These are phyloP conservation scores for Microbotryomycetes sp. DNA, from an alignment of 1,284 basidiomycete genomes.

Conservation along the genomic window DNA sequence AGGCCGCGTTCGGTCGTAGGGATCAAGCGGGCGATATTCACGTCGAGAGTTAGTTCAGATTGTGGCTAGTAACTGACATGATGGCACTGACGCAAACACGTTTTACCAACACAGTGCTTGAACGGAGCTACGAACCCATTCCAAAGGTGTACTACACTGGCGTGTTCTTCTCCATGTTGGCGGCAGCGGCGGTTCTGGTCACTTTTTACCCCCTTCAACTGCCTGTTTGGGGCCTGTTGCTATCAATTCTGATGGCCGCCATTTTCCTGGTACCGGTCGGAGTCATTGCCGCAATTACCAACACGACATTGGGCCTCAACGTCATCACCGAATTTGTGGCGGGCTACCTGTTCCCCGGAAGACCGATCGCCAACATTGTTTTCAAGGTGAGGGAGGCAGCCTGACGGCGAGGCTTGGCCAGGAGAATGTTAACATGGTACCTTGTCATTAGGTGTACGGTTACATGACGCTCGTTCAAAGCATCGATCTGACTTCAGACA, in stretches of 20 bases:
- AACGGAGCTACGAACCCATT: constrained; percentile 41
- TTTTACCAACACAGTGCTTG: constrained; percentile 13
- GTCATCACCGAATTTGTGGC: constrained; percentile 45
- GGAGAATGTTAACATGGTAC: neutral
- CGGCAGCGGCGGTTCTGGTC: constrained; percentile 40
- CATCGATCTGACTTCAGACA: constrained; percentile 41
- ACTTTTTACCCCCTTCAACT: constrained; percentile 44
- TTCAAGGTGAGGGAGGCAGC: constrained; percentile 10
- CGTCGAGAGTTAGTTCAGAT: constrained; percentile 27
- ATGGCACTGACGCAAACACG: neutral
- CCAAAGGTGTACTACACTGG: constrained; percentile 40
- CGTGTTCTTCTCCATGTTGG: constrained; percentile 36
- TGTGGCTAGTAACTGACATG: neutral
- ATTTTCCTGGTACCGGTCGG: constrained; percentile 44
- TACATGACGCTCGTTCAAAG: constrained; percentile 40
- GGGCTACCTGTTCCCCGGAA: constrained; percentile 44
- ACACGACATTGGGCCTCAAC: constrained; percentile 39
- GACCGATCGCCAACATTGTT: constrained; percentile 38
- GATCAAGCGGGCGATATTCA: constrained; percentile 27
- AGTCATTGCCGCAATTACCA: constrained; percentile 38
- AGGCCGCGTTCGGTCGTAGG: constrained; percentile 35
- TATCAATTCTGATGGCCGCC: constrained; percentile 42
- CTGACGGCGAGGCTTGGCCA: neutral
- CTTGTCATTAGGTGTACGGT: constrained; percentile 31
- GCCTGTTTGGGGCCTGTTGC: constrained; percentile 44